A percentile compares a stretch with the other conserved stretches of the same genome.
phyloP scores from a whole-genome alignment of 352 stramenopile genomes.

The Globisporangium uncinulatum region DNA sequence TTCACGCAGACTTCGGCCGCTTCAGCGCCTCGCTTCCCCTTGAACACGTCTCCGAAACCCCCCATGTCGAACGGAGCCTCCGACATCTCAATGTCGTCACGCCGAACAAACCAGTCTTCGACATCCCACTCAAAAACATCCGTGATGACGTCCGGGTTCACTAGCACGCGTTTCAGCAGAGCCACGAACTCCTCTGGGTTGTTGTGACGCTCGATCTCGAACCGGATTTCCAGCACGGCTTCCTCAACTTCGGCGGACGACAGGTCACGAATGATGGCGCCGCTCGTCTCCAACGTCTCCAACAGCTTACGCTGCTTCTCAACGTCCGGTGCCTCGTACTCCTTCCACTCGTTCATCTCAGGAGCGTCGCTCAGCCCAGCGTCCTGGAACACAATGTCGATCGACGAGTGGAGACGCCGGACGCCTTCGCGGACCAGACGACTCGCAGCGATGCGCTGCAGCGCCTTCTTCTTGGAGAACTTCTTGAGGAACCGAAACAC shows the following conservation, averaged over 20 bases:
- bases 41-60: conserved; percentile 13
- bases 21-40: conserved; percentile 12
- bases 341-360: conserved; percentile 9
- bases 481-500: background rate
- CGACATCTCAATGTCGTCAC: conserved; percentile 7
- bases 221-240: conserved; percentile 11
- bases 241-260: background rate
- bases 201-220: conserved; percentile 3
- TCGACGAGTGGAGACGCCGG: background rate
- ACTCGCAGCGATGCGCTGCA: conserved; percentile 6
- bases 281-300: conserved; percentile 6
- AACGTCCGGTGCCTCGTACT: conserved; percentile 7
- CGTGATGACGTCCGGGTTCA: conserved; percentile 1
- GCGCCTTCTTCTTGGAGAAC: conserved; percentile 5
- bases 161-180: conserved; percentile 8
- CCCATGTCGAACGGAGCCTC: conserved; percentile 5
- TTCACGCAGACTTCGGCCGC: conserved; percentile 25
- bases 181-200: conserved; percentile 1
- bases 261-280: conserved; percentile 5
- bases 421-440: background rate
- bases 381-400: conserved; percentile 6
- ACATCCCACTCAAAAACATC: background rate
- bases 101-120: background rate
- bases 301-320: conserved; percentile 7
- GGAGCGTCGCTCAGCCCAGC: background rate